Evolutionary conservation across 1,139 yeast genomes (phyloP).

Genomic region (Scheffersomyces illinoinensis): DNA sequence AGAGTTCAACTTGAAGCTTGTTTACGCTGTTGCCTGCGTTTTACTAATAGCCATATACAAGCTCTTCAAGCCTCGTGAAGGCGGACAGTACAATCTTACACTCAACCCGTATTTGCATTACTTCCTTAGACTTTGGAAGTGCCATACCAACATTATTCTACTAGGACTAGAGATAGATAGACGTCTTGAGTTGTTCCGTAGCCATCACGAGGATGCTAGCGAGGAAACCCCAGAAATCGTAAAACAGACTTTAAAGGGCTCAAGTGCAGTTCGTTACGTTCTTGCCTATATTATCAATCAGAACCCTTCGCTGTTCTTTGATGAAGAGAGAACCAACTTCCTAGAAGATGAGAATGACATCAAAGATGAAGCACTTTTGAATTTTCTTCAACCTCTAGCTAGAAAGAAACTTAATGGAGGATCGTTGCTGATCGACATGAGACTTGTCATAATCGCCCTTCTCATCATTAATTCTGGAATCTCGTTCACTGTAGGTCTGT

Average conservation of each 20-base stretch:
- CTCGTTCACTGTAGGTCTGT: slow-evolving; percentile 17
- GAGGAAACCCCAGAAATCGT: slow-evolving; percentile 51
- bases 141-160: slow-evolving; percentile 56
- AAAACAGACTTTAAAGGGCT: slow-evolving; percentile 58
- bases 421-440: slow-evolving; percentile 55
- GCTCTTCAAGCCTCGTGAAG: slow-evolving; percentile 38
- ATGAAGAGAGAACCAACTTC: slow-evolving; percentile 12
- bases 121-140: slow-evolving; percentile 62
- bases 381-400: slow-evolving; percentile 63
- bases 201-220: slow-evolving; percentile 23
- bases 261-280: slow-evolving; percentile 61
- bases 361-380: slow-evolving; percentile 52
- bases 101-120: slow-evolving; percentile 62
- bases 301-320: slow-evolving; percentile 31
- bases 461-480: slow-evolving; percentile 28
- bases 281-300: slow-evolving; percentile 61
- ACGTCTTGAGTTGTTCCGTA: slow-evolving; percentile 49
- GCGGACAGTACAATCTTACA: slow-evolving; percentile 36
- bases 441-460: slow-evolving; percentile 34
- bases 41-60: slow-evolving; percentile 53
- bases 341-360: slow-evolving; percentile 46
- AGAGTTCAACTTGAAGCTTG: slow-evolving; percentile 36
- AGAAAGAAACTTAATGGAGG: slow-evolving; percentile 58
- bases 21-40: slow-evolving; percentile 55
- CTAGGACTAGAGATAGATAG: slow-evolving; percentile 67